These are phyloP conservation scores for Suillus occidentalis DNA, from an alignment of 768 basidiomycete genomes.

Conservation along the genomic window DNA sequence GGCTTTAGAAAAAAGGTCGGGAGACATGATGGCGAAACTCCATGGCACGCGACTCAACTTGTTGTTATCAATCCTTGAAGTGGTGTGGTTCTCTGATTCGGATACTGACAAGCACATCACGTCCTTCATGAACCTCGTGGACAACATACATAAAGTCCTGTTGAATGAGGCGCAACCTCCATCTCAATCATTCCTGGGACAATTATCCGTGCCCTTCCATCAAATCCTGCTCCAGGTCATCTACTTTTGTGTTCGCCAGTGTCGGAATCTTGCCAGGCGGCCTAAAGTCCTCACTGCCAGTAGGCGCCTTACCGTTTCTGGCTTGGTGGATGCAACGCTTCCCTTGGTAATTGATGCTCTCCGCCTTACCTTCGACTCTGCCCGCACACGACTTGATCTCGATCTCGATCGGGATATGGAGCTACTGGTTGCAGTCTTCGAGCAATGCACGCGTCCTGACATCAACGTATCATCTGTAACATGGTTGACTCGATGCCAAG, in stretches of 20 bases:
- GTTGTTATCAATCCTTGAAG: slow-evolving; percentile 75
- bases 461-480: slow-evolving; percentile 64
- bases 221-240: slow-evolving; percentile 75
- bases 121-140: slow-evolving; percentile 61
- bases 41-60: slow-evolving; percentile 76
- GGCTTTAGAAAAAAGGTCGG: slow-evolving; percentile 65
- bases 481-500: slow-evolving; percentile 83
- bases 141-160: slow-evolving; percentile 63
- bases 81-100: slow-evolving; percentile 68
- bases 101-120: slow-evolving; percentile 55
- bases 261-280: slow-evolving; percentile 48
- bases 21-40: slow-evolving; percentile 83
- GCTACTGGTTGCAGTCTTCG: slow-evolving; percentile 77
- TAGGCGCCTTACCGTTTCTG: slow-evolving; percentile 57
- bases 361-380: slow-evolving; percentile 64
- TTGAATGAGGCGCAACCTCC: slow-evolving; percentile 76
- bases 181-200: slow-evolving; percentile 67
- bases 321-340: slow-evolving; percentile 61
- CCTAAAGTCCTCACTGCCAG: slow-evolving; percentile 56
- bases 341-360: slow-evolving; percentile 68
- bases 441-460: slow-evolving; percentile 72
- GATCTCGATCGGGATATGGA: slow-evolving; percentile 83
- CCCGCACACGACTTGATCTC: slow-evolving; percentile 52
- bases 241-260: slow-evolving; percentile 73
- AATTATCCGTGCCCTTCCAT: slow-evolving; percentile 70